Percentiles rank a stretch among this genome's conserved stretches.
Evolutionary conservation across 1,284 basidiomycete species (phyloP).

Genomic region (Nidula niveotomentosa): DNA sequence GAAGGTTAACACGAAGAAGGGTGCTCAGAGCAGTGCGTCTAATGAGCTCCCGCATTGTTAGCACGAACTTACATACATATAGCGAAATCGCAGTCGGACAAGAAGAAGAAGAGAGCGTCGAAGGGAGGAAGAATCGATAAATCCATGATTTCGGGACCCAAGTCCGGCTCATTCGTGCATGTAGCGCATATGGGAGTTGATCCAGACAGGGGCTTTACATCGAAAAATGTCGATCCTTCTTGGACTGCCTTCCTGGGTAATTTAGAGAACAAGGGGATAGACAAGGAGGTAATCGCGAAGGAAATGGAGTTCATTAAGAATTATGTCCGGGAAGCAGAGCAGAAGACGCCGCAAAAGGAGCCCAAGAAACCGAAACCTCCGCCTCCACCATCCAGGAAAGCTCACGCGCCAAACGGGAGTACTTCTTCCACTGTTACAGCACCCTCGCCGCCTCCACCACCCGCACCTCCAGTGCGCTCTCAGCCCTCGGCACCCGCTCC

Average conservation of each 20-base stretch:
- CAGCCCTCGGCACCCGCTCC: slow-evolving; percentile 22
- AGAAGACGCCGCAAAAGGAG: slow-evolving; percentile 17
- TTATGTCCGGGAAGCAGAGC: slow-evolving; percentile 66
- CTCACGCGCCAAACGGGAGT: slow-evolving; percentile 31
- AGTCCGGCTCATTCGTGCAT: slow-evolving; percentile 81
- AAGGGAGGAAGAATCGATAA: slow-evolving; percentile 83
- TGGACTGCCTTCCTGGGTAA: slow-evolving; percentile 83
- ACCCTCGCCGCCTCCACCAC: slow-evolving; percentile 25
- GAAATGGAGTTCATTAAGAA: slow-evolving; percentile 92
- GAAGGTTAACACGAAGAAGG: slow-evolving; percentile 79
- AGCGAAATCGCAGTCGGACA: slow-evolving; percentile 53
- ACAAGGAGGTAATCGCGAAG: slow-evolving; percentile 72
- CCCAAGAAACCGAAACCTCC: slow-evolving; percentile 59
- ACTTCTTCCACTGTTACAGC: slow-evolving; percentile 23
- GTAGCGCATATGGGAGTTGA: slow-evolving; percentile 97
- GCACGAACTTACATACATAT: slow-evolving; percentile 5
- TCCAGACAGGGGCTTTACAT: slow-evolving; percentile 82
- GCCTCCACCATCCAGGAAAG: slow-evolving; percentile 35
- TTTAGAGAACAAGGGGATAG: slow-evolving; percentile 73
- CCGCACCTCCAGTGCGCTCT: slow-evolving; percentile 28
- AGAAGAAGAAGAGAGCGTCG: slow-evolving; percentile 50
- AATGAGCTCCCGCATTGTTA: neutral
- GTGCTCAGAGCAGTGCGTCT: slow-evolving; percentile 38
- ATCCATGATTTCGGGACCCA: slow-evolving; percentile 87
- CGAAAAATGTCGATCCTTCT: slow-evolving; percentile 88